Percentiles rank a stretch among this genome's conserved stretches.
These are phyloP conservation scores for Aspergillus quadrilineatus DNA, from an alignment of 2,329 filamentous ascomycete species.

Conservation along the genomic window DNA sequence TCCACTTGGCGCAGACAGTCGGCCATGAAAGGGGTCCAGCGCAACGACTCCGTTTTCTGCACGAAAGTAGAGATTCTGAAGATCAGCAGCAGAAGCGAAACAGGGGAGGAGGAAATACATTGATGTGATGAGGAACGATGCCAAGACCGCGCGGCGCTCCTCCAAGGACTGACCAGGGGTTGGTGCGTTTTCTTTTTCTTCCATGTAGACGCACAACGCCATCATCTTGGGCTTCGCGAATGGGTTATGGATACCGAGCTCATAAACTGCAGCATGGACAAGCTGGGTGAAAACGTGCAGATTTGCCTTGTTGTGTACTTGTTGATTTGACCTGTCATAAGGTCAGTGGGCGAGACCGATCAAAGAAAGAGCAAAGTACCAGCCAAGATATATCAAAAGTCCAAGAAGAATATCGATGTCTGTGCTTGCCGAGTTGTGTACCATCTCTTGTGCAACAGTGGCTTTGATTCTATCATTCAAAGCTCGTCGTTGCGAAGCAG, in stretches of 20 bases:
- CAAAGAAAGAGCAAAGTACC: conserved; percentile 27
- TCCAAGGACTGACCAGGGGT: conserved; percentile 43
- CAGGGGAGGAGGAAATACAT: conserved; percentile 26
- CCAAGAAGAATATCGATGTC: conserved; percentile 54
- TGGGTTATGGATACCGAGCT: conserved; percentile 18
- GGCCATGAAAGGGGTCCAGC: conserved; percentile 60
- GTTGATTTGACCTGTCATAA: conserved; percentile 8
- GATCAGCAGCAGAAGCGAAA: conserved; percentile 3
- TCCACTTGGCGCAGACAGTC: conserved; percentile 53
- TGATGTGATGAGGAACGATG: conserved; percentile 48
- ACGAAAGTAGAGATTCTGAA: conserved; percentile 45
- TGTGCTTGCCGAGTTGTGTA: conserved; percentile 45
- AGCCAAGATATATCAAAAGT: conserved; percentile 48
- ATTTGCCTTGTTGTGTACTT: conserved; percentile 13
- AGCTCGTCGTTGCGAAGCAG: conserved; percentile 40
- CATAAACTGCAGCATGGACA: conserved; percentile 10
- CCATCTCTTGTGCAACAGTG: conserved; percentile 47
- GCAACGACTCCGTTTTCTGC: conserved; percentile 52
- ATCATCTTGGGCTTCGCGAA: background rate
- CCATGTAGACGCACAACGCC: background rate
- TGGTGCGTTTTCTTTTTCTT: background rate
- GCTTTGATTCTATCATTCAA: conserved; percentile 46
- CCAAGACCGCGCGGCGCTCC: conserved; percentile 51
- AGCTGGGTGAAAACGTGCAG: conserved; percentile 17
- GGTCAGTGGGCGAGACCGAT: background rate